Conservation (phyloP, 345 rosid genomes). For the Eucalyptus polyanthemos region DNA sequence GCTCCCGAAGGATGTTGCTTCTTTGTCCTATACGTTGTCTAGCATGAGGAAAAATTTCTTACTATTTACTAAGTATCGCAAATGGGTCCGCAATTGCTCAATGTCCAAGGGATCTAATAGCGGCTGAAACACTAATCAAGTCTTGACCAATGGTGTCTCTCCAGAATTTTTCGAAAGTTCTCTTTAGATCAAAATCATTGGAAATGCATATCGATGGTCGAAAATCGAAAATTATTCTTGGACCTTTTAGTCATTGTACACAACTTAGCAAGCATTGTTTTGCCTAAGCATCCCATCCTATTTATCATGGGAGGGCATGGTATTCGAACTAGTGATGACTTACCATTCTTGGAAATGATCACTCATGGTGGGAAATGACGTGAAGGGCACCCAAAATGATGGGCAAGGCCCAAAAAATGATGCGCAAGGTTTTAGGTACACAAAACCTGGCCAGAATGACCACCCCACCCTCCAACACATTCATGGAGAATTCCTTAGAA, state of each 20-base stretch:
- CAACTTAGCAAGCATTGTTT: too few relatives aligned
- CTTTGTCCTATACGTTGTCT: not conserved
- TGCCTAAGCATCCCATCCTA: not conserved
- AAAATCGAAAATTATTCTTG: not conserved
- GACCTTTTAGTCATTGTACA: not conserved
- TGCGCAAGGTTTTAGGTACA: not conserved
- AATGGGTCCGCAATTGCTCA: not conserved
- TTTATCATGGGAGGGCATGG: too few relatives aligned
- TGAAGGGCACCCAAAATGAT: too few relatives aligned
- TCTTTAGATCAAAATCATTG: not conserved
- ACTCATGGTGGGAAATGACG: not conserved
- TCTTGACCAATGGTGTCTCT: not conserved
- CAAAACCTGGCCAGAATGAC: not conserved
- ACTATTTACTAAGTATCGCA: not conserved
- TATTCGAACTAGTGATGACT: not conserved
- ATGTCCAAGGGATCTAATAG: not conserved
- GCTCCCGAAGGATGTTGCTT: too few relatives aligned
- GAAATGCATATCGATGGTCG: not conserved
- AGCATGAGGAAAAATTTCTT: not conserved
- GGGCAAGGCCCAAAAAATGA: not conserved
- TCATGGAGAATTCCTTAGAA: not conserved
- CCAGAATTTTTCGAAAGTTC: not conserved
- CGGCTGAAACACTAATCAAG: not conserved
- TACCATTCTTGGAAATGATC: not conserved
- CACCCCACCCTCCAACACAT: not conserved